These are phyloP conservation scores for Starmera stellimalicola DNA, from an alignment of 1,139 yeast species.

Conservation along the genomic window DNA sequence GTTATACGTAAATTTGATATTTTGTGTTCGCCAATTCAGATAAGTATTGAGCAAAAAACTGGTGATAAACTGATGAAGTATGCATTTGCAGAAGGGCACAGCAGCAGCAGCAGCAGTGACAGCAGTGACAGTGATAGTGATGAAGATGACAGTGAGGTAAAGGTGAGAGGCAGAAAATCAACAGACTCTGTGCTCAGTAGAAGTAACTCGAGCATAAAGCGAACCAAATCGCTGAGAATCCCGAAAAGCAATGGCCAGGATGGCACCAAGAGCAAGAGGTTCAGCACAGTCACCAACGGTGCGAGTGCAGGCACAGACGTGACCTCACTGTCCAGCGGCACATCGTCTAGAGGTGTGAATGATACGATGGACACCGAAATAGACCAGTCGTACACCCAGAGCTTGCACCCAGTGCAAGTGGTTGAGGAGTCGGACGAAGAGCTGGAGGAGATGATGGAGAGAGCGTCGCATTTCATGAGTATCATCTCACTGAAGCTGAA, in stretches of 20 bases:
- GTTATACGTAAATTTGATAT: conserved; percentile 47
- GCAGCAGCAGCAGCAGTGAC: conserved; percentile 2
- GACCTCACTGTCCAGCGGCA: background rate
- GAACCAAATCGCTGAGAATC: background rate
- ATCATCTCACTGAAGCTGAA: conserved; percentile 39
- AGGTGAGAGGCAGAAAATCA: conserved; percentile 3
- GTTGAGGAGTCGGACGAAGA: conserved; percentile 26
- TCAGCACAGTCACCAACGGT: background rate
- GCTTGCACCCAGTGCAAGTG: background rate
- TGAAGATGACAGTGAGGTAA: conserved; percentile 4
- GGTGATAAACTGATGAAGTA: conserved; percentile 47
- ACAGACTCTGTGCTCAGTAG: background rate
- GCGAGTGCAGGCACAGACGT: background rate
- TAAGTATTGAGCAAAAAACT: conserved; percentile 53
- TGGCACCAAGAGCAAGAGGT: background rate
- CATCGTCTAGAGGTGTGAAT: background rate
- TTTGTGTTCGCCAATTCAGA: conserved; percentile 42
- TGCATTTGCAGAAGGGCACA: conserved; percentile 25
- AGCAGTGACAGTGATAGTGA: conserved; percentile 8
- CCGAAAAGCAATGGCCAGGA: background rate
- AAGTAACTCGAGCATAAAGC: background rate
- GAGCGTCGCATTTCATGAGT: conserved; percentile 52
- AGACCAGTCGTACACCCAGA: background rate
- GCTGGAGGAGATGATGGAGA: conserved; percentile 43
- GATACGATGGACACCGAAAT: background rate